Conservation (phyloP, 306 rosid species). For the Vigna mungo region DNA sequence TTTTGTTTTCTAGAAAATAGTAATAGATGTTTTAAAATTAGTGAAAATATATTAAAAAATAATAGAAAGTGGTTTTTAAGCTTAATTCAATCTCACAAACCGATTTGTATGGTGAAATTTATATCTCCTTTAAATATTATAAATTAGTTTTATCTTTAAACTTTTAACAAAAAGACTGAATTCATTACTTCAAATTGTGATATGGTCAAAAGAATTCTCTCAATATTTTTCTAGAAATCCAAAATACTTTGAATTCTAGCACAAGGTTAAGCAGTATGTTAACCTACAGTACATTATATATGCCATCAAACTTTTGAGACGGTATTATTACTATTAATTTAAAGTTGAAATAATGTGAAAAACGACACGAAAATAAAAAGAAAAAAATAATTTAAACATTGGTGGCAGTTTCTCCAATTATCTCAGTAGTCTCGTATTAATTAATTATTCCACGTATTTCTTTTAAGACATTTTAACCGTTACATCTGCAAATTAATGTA, state of each 20-base stretch:
- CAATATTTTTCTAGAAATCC: neutral
- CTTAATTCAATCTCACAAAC: too few relatives aligned
- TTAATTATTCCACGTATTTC: conserved; percentile 16
- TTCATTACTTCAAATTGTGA: neutral
- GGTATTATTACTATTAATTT: neutral
- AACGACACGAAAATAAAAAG: neutral
- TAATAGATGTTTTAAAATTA: neutral
- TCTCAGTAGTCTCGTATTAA: neutral
- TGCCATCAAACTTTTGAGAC: neutral
- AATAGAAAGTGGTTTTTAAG: too few relatives aligned
- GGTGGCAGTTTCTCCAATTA: neutral
- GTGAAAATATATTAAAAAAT: neutral
- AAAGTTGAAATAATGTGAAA: neutral
- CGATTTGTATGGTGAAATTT: too few relatives aligned
- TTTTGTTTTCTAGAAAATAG: too few relatives aligned
- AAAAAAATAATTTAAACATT: neutral
- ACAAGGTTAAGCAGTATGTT: too few relatives aligned
- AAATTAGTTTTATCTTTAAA: too few relatives aligned
- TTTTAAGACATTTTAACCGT: conserved; percentile 1
- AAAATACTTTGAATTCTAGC: neutral
- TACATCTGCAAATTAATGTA: neutral
- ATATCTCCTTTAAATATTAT: too few relatives aligned
- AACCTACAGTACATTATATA: too few relatives aligned
- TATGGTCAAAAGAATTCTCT: neutral
- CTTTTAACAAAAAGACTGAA: too few relatives aligned